These are phyloP conservation scores for Hyaloscypha bicolor DNA, from an alignment of 495 filamentous ascomycete species.

Conservation along the genomic window DNA sequence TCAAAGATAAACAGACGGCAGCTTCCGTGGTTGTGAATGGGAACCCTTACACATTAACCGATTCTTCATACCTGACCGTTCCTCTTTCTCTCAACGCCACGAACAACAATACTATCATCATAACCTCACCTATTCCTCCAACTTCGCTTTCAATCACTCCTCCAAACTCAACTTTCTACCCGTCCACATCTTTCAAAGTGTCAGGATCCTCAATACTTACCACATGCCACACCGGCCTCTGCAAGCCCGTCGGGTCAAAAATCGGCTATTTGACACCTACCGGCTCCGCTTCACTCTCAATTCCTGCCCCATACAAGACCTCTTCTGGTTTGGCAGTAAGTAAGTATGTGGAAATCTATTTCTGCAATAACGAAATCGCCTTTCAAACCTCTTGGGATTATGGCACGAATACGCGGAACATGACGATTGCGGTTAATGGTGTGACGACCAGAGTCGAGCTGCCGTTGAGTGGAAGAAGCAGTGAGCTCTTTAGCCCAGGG, in stretches of 20 bases:
- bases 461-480: conserved; percentile 44
- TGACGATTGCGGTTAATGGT: conserved; percentile 44
- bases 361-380: conserved; percentile 49
- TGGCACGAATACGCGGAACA: conserved; percentile 44
- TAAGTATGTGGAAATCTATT: conserved; percentile 45
- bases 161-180: conserved; percentile 40
- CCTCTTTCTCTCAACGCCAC: conserved; percentile 35
- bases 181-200: conserved; percentile 37
- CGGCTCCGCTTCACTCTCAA: conserved; percentile 32
- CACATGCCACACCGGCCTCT: conserved; percentile 27
- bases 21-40: conserved; percentile 18
- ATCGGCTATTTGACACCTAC: conserved; percentile 36
- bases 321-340: conserved; percentile 13
- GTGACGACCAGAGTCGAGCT: conserved; percentile 41
- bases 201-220: conserved; percentile 30
- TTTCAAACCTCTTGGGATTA: conserved; percentile 39
- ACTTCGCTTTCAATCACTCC: conserved; percentile 33
- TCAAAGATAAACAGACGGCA: conserved; percentile 21
- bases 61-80: conserved; percentile 17
- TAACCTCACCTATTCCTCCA: conserved; percentile 23
- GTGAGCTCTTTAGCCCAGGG: conserved; percentile 45
- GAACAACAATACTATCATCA: conserved; percentile 37
- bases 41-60: conserved; percentile 12
- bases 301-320: conserved; percentile 24
- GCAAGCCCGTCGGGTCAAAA: conserved; percentile 42